These are phyloP conservation scores for Aspergillus biplanus DNA, from an alignment of 495 filamentous ascomycete species.

Conservation along the genomic window DNA sequence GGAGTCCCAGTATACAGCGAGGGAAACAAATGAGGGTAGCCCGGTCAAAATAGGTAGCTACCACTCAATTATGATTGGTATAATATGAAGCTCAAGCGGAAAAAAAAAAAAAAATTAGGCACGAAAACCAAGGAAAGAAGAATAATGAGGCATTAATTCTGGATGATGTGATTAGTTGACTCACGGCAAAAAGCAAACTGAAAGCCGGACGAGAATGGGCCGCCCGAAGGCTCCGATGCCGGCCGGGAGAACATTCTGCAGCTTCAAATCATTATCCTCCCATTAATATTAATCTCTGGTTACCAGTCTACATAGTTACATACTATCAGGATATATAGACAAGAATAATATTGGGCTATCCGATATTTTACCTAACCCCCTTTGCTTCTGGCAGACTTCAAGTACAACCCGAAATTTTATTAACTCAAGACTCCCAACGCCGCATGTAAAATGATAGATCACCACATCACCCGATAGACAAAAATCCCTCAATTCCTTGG, in stretches of 20 bases:
- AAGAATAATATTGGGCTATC: background rate
- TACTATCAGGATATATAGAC: too few relatives aligned
- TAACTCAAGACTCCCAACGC: slow-evolving; percentile 13
- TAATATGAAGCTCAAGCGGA: background rate
- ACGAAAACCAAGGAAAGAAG: background rate
- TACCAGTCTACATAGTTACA: too few relatives aligned
- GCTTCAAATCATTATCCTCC: background rate
- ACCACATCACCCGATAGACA: background rate
- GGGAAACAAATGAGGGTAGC: background rate
- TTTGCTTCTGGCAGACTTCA: background rate
- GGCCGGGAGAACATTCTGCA: slow-evolving; percentile 5
- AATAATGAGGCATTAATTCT: slow-evolving; percentile 14
- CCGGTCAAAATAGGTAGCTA: background rate
- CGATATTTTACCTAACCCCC: background rate
- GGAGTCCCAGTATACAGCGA: background rate
- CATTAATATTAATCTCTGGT: too few relatives aligned
- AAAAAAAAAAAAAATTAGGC: background rate
- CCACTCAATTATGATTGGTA: background rate
- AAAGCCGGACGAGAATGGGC: slow-evolving; percentile 10
- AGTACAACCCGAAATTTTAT: slow-evolving; percentile 11
- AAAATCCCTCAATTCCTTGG: background rate
- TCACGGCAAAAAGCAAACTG: background rate
- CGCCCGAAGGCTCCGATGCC: slow-evolving; percentile 22
- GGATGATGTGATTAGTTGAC: slow-evolving; percentile 15
- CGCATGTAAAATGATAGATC: slow-evolving; percentile 12